These are phyloP conservation scores for Porcisia hertigi DNA, from an alignment of 208 protist species.

Conservation along the genomic window DNA sequence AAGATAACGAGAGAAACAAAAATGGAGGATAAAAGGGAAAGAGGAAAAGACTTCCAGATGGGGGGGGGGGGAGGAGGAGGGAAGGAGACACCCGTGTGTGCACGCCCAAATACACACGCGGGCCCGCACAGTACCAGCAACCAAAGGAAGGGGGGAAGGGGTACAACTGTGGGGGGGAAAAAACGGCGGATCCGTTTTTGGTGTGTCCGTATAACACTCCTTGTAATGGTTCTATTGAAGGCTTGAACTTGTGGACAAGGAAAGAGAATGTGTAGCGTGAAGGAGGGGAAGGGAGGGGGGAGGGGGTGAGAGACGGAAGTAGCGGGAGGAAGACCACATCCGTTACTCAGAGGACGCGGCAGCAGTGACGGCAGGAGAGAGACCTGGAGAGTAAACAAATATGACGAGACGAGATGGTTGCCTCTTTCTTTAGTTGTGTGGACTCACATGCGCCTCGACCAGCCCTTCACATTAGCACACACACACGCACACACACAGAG, in stretches of 20 bases:
- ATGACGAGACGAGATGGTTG: background rate
- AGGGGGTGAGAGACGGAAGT: background rate
- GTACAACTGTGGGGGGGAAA: background rate
- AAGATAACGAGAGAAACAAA: background rate
- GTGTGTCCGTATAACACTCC: background rate
- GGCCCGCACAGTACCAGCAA: background rate
- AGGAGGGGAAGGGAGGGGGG: background rate
- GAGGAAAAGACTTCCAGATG: background rate
- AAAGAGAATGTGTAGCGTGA: background rate
- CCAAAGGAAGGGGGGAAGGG: background rate
- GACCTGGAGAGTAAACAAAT: background rate
- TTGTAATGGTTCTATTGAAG: background rate
- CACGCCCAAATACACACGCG: background rate
- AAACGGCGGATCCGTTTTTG: background rate
- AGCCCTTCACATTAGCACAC: background rate
- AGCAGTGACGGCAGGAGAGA: background rate
- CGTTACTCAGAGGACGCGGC: background rate
- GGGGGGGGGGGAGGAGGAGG: background rate
- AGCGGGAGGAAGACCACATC: background rate
- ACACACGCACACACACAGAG: background rate
- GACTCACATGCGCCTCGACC: background rate
- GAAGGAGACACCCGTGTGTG: background rate
- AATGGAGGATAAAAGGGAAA: background rate
- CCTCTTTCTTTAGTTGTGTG: background rate
- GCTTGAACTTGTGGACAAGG: background rate